These are phyloP conservation scores for Inga oerstediana DNA, from an alignment of 306 rosid species.

Conservation along the genomic window DNA sequence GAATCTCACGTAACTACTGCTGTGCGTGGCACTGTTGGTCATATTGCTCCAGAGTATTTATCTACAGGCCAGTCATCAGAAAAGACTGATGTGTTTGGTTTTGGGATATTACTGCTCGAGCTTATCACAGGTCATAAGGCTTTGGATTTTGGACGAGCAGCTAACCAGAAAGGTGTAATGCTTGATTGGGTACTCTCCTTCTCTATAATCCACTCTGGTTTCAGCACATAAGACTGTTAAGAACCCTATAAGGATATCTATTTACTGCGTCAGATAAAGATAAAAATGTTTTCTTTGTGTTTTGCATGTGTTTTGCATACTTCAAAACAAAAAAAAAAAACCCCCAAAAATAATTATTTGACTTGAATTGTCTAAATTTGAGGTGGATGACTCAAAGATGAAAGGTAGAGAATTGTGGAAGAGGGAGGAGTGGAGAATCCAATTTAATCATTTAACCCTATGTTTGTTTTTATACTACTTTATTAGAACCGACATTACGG, in stretches of 20 bases:
- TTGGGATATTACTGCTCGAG: conserved; percentile 94
- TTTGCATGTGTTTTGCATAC: neutral
- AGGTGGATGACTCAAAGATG: neutral
- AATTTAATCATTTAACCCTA: neutral
- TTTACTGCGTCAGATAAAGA: neutral
- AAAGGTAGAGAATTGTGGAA: neutral
- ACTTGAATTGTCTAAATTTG: neutral
- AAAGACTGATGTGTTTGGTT: conserved; percentile 99
- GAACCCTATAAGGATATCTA: neutral
- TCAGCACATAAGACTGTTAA: neutral
- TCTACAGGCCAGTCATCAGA: conserved; percentile 98
- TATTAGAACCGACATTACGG: neutral
- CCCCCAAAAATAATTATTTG: neutral
- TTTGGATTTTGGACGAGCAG: conserved; percentile 92
- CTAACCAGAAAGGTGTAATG: conserved; percentile 94
- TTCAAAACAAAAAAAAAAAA: neutral
- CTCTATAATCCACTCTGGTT: conserved; percentile 15
- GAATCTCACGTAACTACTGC: conserved; percentile 99
- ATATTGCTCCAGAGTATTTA: conserved; percentile 95
- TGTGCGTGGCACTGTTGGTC: conserved; percentile 98
- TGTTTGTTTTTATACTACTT: neutral
- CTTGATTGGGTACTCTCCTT: conserved; percentile 87
- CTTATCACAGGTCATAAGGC: conserved; percentile 96
- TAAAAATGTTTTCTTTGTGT: neutral
- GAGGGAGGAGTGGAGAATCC: neutral